phyloP scores from a whole-genome alignment of 805 yeast species.

The Hanseniaspora guilliermondii region DNA sequence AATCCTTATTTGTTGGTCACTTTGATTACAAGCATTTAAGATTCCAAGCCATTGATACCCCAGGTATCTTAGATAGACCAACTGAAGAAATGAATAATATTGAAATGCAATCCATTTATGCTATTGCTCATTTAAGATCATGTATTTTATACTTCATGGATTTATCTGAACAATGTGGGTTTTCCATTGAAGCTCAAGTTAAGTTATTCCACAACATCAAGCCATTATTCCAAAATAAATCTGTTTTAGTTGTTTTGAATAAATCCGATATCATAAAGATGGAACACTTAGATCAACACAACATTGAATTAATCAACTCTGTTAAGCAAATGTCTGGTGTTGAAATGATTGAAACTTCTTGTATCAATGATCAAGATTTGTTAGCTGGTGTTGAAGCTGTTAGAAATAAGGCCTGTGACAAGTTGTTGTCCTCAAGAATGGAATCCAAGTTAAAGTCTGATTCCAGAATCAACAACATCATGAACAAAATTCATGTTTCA shows the following conservation, averaged over 20 bases:
- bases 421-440: constrained; percentile 84
- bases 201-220: constrained; percentile 92
- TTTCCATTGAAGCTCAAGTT: constrained; percentile 92
- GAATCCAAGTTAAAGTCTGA: constrained; percentile 93
- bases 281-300: constrained; percentile 69
- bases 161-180: constrained; percentile 97
- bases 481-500: constrained; percentile 93
- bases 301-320: constrained; percentile 56
- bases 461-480: constrained; percentile 73
- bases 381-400: constrained; percentile 60
- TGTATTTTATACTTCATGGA: constrained; percentile 97
- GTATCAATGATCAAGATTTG: constrained; percentile 76
- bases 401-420: constrained; percentile 94
- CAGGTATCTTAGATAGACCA: constrained; percentile 97
- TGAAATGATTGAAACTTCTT: constrained; percentile 84
- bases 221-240: constrained; percentile 92
- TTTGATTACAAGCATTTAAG: constrained; percentile 95
- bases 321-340: constrained; percentile 62
- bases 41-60: constrained; percentile 98
- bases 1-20: constrained; percentile 94
- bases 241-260: constrained; percentile 90
- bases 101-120: constrained; percentile 98
- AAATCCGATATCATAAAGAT: constrained; percentile 81
- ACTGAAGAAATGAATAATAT: constrained; percentile 99
- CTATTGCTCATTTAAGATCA: constrained; percentile 95